Percentiles rank a stretch among this genome's conserved stretches.
Evolutionary conservation across 345 rosid genomes (phyloP).

Genomic region (Psidium guajava): DNA sequence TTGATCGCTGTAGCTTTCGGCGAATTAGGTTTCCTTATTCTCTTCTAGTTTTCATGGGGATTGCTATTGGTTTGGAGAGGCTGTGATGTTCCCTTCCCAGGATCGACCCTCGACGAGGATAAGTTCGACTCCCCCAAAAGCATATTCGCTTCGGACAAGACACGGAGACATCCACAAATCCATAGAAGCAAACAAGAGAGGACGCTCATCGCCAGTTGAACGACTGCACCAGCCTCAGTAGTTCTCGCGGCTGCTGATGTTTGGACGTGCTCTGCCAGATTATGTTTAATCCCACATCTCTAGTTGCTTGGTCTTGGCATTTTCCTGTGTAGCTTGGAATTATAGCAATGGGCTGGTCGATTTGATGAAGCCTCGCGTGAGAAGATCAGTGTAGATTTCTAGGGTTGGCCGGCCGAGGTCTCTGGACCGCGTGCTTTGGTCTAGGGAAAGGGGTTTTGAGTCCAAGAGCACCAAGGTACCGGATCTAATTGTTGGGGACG

Average conservation of each 20-base stretch:
- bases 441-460: background rate
- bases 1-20: background rate
- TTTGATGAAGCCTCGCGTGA: background rate
- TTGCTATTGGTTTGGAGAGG: background rate
- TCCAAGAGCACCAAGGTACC: background rate
- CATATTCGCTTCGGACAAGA: background rate
- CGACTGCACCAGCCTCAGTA: background rate
- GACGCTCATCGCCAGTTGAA: background rate
- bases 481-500: background rate
- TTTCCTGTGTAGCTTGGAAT: no score
- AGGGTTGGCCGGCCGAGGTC: background rate
- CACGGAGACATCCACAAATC: background rate
- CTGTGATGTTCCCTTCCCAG: background rate
- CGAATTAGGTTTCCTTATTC: background rate
- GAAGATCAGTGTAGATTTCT: background rate
- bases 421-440: background rate
- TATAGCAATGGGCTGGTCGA: background rate
- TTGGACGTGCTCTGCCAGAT: background rate
- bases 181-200: background rate
- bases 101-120: background rate
- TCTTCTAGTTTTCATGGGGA: background rate
- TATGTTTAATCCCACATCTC: background rate
- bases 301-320: background rate
- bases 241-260: background rate
- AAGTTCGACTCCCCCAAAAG: background rate